Conservation (phyloP, 2,329 filamentous ascomycete genomes). For the Colletotrichum tropicicola region DNA sequence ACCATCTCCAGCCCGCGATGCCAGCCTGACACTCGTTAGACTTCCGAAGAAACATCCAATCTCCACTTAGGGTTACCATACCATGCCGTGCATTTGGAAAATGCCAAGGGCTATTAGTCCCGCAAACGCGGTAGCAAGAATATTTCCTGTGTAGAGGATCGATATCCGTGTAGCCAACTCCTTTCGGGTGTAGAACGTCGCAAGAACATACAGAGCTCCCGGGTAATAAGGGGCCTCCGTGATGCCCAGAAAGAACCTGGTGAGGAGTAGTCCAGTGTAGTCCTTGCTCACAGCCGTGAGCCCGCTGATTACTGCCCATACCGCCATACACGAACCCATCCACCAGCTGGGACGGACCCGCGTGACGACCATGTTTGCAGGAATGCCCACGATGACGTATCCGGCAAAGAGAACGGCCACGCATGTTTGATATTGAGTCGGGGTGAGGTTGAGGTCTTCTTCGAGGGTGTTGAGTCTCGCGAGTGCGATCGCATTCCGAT, state of each 20-base stretch:
- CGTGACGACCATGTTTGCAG: conserved; percentile 28
- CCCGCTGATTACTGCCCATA: conserved; percentile 39
- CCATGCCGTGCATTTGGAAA: conserved; percentile 38
- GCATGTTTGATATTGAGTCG: conserved; percentile 32
- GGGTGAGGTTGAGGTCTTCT: conserved; percentile 57
- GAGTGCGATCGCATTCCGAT: conserved; percentile 65
- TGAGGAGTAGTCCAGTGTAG: conserved; percentile 36
- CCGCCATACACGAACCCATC: conserved; percentile 24
- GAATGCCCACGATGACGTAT: conserved; percentile 40
- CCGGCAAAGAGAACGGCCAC: conserved; percentile 33
- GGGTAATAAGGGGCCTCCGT: conserved; percentile 42
- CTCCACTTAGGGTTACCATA: conserved; percentile 28
- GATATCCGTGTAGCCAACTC: conserved; percentile 38
- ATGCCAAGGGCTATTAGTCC: conserved; percentile 37
- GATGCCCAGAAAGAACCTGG: conserved; percentile 31
- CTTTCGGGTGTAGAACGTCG: conserved; percentile 41
- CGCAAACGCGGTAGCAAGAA: conserved; percentile 38
- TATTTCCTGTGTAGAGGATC: conserved; percentile 39
- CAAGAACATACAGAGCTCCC: conserved; percentile 37
- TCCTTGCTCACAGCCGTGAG: conserved; percentile 38
- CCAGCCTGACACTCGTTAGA: not conserved
- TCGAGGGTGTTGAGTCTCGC: conserved; percentile 63
- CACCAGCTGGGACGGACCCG: conserved; percentile 23
- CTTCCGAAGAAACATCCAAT: rapidly evolving
- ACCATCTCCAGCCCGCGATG: conserved; percentile 76